Percentiles rank a stretch among this genome's conserved stretches.
Evolutionary conservation across 2,329 filamentous ascomycete genomes (phyloP).

Genomic region (Ceratocystis colombiana): DNA sequence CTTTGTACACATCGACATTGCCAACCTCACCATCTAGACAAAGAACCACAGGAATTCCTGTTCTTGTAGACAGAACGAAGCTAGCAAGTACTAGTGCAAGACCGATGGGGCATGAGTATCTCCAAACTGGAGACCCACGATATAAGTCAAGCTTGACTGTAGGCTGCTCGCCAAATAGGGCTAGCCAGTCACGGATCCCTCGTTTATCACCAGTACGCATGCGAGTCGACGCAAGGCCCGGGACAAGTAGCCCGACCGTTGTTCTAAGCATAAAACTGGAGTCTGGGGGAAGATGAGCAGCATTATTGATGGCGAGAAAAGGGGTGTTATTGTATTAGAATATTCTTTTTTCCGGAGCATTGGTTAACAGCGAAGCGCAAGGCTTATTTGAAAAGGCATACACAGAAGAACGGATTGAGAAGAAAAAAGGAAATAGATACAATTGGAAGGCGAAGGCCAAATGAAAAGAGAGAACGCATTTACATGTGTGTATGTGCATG

Average conservation of each 20-base stretch:
- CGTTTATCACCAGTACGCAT: constrained; percentile 2
- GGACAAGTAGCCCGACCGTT: background rate
- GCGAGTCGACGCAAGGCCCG: background rate
- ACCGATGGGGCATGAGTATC: background rate
- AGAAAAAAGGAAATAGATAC: background rate
- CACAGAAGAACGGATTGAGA: background rate
- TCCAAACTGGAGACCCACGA: background rate
- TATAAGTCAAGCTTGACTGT: background rate
- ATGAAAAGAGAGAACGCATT: too few species aligned
- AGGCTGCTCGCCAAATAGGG: background rate
- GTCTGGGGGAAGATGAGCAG: background rate
- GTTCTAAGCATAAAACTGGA: background rate
- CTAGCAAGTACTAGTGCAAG: background rate
- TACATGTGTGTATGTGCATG: too few species aligned
- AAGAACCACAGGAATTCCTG: background rate
- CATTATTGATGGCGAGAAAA: background rate
- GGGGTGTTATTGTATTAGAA: background rate
- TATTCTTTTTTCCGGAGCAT: background rate
- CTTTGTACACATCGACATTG: background rate
- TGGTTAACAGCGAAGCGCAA: constrained; percentile 9
- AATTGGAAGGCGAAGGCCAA: too few species aligned
- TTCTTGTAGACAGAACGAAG: background rate
- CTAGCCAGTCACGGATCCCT: constrained; percentile 9
- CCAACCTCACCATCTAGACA: background rate
- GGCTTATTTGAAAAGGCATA: background rate